Conservation (phyloP, 805 yeast species). For the Lipomyces japonicus region DNA sequence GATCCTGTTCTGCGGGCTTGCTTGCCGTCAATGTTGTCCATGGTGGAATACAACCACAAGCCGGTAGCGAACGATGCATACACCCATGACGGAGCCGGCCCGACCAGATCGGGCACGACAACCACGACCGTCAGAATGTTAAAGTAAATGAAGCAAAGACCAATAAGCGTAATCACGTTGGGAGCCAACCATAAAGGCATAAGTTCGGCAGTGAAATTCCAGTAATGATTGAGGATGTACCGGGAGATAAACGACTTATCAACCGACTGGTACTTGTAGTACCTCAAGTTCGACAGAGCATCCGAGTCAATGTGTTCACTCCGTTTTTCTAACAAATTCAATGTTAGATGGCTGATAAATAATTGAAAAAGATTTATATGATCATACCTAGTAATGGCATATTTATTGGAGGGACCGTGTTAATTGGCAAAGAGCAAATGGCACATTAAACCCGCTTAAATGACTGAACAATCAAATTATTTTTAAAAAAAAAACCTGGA, state of each 20-base stretch:
- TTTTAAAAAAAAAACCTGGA: too few species aligned
- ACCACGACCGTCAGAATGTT: slow-evolving; percentile 62
- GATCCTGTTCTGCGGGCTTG: slow-evolving; percentile 91
- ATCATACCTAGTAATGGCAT: too few species aligned
- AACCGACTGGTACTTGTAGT: slow-evolving; percentile 44
- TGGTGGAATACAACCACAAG: slow-evolving; percentile 86
- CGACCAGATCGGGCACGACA: slow-evolving; percentile 64
- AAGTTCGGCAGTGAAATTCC: slow-evolving; percentile 71
- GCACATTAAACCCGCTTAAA: too few species aligned
- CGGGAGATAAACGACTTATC: slow-evolving; percentile 79
- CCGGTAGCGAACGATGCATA: slow-evolving; percentile 77
- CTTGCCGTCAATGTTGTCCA: slow-evolving; percentile 95
- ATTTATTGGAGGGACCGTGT: too few species aligned
- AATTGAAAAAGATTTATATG: too few species aligned
- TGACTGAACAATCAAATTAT: too few species aligned
- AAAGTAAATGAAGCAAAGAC: slow-evolving; percentile 63
- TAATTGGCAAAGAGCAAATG: too few species aligned
- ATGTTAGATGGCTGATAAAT: too few species aligned
- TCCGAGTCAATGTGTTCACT: slow-evolving; percentile 24
- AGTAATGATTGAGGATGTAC: slow-evolving; percentile 76
- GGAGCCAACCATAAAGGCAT: slow-evolving; percentile 95
- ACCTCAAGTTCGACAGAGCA: slow-evolving; percentile 30
- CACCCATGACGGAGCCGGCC: slow-evolving; percentile 67
- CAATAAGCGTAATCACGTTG: slow-evolving; percentile 79
- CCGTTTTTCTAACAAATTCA: slow-evolving; percentile 9